Percentiles rank a stretch among this genome's conserved stretches.
Evolutionary conservation across 164 flowering plant genomes (phyloP).

Genomic region (Stephania japonica): DNA sequence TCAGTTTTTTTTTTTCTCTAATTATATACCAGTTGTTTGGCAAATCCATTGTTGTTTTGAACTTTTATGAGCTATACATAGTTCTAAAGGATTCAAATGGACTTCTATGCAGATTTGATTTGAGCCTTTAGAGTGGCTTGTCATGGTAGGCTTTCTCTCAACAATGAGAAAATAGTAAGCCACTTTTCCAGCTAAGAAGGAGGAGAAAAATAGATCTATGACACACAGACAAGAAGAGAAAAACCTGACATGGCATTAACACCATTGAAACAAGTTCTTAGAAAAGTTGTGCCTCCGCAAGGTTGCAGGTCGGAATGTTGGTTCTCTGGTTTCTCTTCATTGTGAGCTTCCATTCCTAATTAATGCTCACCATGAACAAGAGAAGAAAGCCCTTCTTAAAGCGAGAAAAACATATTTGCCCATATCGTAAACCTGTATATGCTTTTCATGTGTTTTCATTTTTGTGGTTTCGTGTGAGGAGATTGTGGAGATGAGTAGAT

Average conservation of each 20-base stretch:
- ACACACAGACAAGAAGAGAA: neutral
- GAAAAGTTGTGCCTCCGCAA: slow-evolving; percentile 22
- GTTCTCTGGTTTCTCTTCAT: neutral
- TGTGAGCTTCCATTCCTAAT: neutral
- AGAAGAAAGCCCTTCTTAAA: too few species aligned
- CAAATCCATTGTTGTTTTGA: too few species aligned
- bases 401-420: neutral
- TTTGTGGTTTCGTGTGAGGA: neutral
- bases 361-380: too few species aligned
- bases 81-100: too few species aligned
- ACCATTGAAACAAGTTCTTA: slow-evolving; percentile 42
- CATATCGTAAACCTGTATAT: too few species aligned
- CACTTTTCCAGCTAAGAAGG: neutral
- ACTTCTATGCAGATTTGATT: too few species aligned
- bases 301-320: neutral
- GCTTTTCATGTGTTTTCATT: neutral
- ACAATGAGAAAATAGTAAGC: neutral
- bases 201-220: neutral
- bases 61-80: too few species aligned
- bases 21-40: too few species aligned
- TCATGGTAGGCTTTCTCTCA: neutral
- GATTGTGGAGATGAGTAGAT: slow-evolving; percentile 6
- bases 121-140: neutral
- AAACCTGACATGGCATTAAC: slow-evolving; percentile 47
- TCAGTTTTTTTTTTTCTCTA: too few species aligned